These are phyloP conservation scores for Emydomyces testavorans DNA, from an alignment of 2,329 filamentous ascomycete genomes.

Conservation along the genomic window DNA sequence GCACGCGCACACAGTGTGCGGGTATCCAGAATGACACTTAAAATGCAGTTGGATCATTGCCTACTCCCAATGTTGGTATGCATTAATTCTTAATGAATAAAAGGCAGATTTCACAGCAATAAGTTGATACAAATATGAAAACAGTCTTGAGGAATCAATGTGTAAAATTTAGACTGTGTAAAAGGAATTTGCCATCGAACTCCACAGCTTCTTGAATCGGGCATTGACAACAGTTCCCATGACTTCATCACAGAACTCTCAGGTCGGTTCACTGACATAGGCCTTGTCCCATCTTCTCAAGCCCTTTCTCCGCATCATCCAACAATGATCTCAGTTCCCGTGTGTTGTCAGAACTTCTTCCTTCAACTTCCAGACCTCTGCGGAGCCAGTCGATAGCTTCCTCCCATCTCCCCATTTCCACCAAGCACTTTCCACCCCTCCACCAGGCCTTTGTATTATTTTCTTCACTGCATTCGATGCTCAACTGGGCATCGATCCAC, in stretches of 20 bases:
- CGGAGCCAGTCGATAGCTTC: constrained; percentile 73
- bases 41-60: no score
- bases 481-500: constrained; percentile 74
- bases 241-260: not conserved
- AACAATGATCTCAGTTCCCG: constrained; percentile 49
- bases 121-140: not conserved
- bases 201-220: not conserved
- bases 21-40: no score
- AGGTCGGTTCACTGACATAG: not conserved
- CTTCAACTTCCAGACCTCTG: constrained; percentile 71
- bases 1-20: no score
- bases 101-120: not conserved
- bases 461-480: constrained; percentile 72
- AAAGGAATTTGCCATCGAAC: not conserved
- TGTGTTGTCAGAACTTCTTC: constrained; percentile 41
- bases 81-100: not conserved
- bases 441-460: constrained; percentile 95
- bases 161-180: not conserved
- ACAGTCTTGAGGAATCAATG: not conserved
- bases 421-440: constrained; percentile 68
- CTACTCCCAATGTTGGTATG: not conserved
- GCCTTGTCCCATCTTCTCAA: constrained; percentile 34
- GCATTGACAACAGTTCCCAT: not conserved
- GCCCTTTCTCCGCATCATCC: constrained; percentile 51
- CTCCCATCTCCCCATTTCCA: constrained; percentile 79